Base-by-base conservation (phyloP, 169 alveolate genomes). In the Cryptosporidium muris region DNA sequence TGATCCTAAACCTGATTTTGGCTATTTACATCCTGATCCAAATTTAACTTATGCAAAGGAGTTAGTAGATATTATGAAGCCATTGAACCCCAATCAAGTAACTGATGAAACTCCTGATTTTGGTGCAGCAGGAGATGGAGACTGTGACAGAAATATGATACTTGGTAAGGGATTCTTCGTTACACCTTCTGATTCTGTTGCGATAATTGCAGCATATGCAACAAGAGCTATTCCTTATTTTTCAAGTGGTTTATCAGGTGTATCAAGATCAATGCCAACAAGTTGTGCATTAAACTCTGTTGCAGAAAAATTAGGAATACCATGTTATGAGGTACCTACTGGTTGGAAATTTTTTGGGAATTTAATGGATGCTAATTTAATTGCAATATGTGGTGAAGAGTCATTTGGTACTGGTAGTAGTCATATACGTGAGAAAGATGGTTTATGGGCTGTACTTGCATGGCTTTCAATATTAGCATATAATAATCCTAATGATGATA, bases 311-410 rank as follows among this genome's bases (percentile, higher is more conserved):
- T 90, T 94, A 53, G 96, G 97, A 37, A 88, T 95, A 51, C 88
- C 89, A 37, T 66, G 94, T 53, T 96, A 93, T 91, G 98, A 97
- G 88, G 94, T 95, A 4, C 99, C 99, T 16, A 96, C 99, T 2
- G 99, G 99, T 2, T 97, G 99, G 99, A 97, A 97, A 89, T 97
- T 93, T 93, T 97, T 97, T 81, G 98, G 98, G 16, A 97, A 97
- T 82, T 91, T 97, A 66, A 95, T 97, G 97, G 99, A 97, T 89
- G 97, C 97, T 52, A 96, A 95, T 43, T 90, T 89, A 82, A 91
- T 95, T 40, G 88, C 89, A 45, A 80, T 95, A 34, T 95, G 98
- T 81, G 99, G 99, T 38, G 99, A 97, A 85, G 99, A 97, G 88
- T 92, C 97, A 80, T 97, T 95, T 67, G 99, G 99, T 38, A 96